Percentiles rank a stretch among this genome's conserved stretches.
Evolutionary conservation across 2,329 filamentous ascomycete species (phyloP).

Genomic region (Fusarium sp.): DNA sequence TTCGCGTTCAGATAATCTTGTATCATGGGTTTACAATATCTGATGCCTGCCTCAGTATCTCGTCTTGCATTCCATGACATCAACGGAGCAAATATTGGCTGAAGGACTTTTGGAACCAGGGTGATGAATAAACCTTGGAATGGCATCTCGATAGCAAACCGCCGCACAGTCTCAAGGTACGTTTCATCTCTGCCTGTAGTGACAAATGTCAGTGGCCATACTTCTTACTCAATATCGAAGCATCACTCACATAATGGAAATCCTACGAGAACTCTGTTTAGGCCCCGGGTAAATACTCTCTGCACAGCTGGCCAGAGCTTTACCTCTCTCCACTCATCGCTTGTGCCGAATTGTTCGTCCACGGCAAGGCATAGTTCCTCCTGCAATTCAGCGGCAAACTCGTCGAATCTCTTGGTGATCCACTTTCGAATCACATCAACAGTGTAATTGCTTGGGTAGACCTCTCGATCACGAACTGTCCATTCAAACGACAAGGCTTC

Average conservation of each 20-base stretch:
- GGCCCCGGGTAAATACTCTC: not conserved
- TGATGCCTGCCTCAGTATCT: not conserved
- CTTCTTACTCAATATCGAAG: fast-evolving
- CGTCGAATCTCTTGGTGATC: conserved; percentile 1
- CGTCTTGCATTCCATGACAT: not conserved
- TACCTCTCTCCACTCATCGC: not conserved
- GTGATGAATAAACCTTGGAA: conserved; percentile 2
- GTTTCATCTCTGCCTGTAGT: not conserved
- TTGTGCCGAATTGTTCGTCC: not conserved
- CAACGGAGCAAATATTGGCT: not conserved
- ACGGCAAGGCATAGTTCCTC: conserved; percentile 2
- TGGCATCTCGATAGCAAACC: conserved; percentile 7
- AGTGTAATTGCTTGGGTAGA: not conserved
- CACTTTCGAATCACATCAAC: conserved; percentile 4
- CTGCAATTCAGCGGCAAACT: not conserved
- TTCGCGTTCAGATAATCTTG: not conserved
- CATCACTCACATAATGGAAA: not conserved
- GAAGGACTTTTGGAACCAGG: not conserved
- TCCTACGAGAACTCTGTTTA: not conserved
- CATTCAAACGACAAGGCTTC: conserved; percentile 3
- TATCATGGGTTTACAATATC: not conserved
- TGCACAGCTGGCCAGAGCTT: conserved; percentile 1
- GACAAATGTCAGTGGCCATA: not conserved
- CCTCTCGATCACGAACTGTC: not conserved
- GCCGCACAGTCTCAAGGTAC: not conserved